phyloP scores from a whole-genome alignment of 345 rosid species.

The Brassica nigra region DNA sequence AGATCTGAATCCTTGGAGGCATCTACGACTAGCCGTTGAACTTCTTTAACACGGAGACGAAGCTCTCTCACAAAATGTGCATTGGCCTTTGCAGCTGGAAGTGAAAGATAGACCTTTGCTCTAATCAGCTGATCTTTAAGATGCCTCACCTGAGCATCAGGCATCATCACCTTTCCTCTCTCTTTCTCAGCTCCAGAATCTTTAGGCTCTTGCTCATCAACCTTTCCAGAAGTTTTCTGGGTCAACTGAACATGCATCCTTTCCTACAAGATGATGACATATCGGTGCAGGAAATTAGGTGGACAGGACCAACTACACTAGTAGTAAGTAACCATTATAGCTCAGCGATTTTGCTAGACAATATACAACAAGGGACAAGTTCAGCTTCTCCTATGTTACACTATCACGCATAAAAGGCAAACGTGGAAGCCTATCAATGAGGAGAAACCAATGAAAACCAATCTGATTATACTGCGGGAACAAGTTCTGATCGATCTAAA shows the following conservation, averaged over 20 bases:
- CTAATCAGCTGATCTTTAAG: conserved; percentile 92
- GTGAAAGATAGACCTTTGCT: conserved; percentile 88
- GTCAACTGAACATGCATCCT: conserved; percentile 43
- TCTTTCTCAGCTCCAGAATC: conserved; percentile 41
- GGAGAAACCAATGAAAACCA: background rate
- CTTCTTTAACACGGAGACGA: conserved; percentile 79
- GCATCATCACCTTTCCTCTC: conserved; percentile 41
- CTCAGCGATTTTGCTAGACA: background rate
- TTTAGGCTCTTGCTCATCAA: conserved; percentile 40
- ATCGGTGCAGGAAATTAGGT: background rate
- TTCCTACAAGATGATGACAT: conserved; percentile 33
- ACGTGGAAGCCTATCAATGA: background rate
- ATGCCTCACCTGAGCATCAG: conserved; percentile 71
- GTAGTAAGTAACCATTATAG: background rate
- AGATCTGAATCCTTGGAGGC: conserved; percentile 81
- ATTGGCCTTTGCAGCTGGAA: conserved; percentile 69
- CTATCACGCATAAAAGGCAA: conserved; percentile 1
- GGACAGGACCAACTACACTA: background rate
- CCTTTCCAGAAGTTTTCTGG: conserved; percentile 35
- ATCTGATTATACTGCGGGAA: background rate
- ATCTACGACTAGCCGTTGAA: conserved; percentile 69
- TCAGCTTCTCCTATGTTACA: background rate
- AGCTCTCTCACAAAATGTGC: conserved; percentile 79
- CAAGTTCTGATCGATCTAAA: conserved; percentile 1
- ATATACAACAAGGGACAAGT: background rate